A percentile compares a stretch with the other conserved stretches of the same genome.
These are phyloP conservation scores for Petunia hybrid DNA, from an alignment of 305 asterid genomes.

Conservation along the genomic window DNA sequence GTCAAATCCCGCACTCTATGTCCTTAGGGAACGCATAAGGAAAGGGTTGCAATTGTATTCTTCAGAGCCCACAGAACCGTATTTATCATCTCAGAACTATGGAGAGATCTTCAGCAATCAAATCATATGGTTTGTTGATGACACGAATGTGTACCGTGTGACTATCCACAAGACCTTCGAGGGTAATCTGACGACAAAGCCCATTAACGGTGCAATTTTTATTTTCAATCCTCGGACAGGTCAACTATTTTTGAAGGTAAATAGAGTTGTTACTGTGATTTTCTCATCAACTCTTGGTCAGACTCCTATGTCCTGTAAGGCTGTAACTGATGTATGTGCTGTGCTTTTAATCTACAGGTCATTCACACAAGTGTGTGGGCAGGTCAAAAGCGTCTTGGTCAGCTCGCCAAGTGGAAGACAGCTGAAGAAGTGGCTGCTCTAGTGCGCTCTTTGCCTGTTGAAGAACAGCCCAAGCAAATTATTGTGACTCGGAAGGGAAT, in stretches of 20 bases:
- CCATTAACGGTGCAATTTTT: slow-evolving; percentile 98
- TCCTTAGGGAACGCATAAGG: slow-evolving; percentile 92
- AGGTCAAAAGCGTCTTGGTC: slow-evolving; percentile 99
- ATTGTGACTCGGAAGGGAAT: slow-evolving; percentile 99
- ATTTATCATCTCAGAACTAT: slow-evolving; percentile 96
- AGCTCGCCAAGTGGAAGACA: slow-evolving; percentile 99
- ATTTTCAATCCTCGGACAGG: slow-evolving; percentile 99
- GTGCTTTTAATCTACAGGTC: slow-evolving; percentile 58
- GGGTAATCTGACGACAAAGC: slow-evolving; percentile 98
- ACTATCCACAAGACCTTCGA: slow-evolving; percentile 99
- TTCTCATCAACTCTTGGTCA: slow-evolving; percentile 8
- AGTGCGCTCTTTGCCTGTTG: slow-evolving; percentile 96
- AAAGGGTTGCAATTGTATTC: slow-evolving; percentile 98
- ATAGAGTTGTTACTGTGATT: slow-evolving; percentile 21
- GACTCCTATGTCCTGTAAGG: not conserved
- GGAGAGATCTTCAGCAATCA: slow-evolving; percentile 99
- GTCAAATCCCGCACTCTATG: slow-evolving; percentile 99
- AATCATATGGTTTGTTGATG: slow-evolving; percentile 99
- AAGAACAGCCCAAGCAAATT: slow-evolving; percentile 97
- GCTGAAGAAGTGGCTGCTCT: slow-evolving; percentile 99
- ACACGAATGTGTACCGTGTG: slow-evolving; percentile 98
- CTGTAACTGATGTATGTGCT: not conserved
- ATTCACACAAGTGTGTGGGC: slow-evolving; percentile 99
- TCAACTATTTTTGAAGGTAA: slow-evolving; percentile 91
- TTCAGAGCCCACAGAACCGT: slow-evolving; percentile 99